Percentiles rank a stretch among this genome's conserved stretches.
phyloP scores from a whole-genome alignment of 2,329 filamentous ascomycete genomes.

The Aspergillus glaucus region DNA sequence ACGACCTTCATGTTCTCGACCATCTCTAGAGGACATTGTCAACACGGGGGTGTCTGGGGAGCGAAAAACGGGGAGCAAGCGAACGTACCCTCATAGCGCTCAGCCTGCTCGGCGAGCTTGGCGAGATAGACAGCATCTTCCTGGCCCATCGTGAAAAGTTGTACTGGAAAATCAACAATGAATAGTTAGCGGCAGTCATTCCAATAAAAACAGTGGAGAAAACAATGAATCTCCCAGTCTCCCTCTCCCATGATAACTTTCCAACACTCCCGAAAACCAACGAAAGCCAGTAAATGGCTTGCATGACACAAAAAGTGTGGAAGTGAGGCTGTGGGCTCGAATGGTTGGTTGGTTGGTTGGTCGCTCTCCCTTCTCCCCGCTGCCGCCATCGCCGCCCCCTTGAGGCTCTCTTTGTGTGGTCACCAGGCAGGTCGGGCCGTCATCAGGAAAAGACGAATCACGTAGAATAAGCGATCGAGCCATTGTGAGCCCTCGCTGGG shows the following conservation, averaged over 20 bases:
- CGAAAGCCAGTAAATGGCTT: neutral
- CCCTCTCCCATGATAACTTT: neutral
- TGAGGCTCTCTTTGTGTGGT: neutral
- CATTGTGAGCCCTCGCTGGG: neutral
- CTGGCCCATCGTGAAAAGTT: slow-evolving; percentile 78
- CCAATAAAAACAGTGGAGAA: neutral
- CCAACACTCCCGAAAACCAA: neutral
- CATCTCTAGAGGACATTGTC: slow-evolving; percentile 65
- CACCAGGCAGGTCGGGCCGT: neutral
- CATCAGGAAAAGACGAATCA: neutral
- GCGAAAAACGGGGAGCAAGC: neutral
- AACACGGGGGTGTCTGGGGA: slow-evolving; percentile 5
- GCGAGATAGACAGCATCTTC: slow-evolving; percentile 99
- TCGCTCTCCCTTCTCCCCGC: neutral
- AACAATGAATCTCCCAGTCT: neutral
- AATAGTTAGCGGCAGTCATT: slow-evolving; percentile 6
- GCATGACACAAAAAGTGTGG: neutral
- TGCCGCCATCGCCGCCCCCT: neutral
- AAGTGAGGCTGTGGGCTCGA: neutral
- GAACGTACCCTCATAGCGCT: slow-evolving; percentile 96
- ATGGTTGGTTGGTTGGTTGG: neutral
- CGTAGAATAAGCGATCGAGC: neutral
- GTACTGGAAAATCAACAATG: slow-evolving; percentile 17
- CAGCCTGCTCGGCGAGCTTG: slow-evolving; percentile 99
- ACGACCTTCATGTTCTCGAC: slow-evolving; percentile 99